phyloP scores from a whole-genome alignment of 768 basidiomycete species.

The Boletus pseudo-olivaceus region DNA sequence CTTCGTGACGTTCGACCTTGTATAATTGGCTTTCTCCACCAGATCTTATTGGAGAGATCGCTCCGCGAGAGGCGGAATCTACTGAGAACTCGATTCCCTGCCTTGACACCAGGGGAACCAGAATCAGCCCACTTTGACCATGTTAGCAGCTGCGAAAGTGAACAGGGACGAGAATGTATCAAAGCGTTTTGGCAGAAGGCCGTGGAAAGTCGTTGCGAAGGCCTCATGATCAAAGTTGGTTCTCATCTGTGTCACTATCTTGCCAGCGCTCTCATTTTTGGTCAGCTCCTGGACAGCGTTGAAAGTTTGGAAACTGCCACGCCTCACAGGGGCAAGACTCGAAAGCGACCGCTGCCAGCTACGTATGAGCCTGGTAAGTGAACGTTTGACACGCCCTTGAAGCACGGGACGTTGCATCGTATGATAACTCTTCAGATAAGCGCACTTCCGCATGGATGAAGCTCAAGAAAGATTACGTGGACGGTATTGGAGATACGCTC shows the following conservation, averaged over 20 bases:
- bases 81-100: conserved; percentile 60
- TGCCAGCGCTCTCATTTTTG: conserved; percentile 7
- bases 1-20: not conserved
- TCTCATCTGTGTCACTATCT: not conserved
- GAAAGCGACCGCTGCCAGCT: conserved; percentile 70
- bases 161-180: conserved; percentile 56
- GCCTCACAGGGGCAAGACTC: conserved; percentile 35
- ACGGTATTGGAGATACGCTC: conserved; percentile 70
- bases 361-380: conserved; percentile 75
- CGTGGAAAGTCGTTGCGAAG: conserved; percentile 77
- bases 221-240: conserved; percentile 87
- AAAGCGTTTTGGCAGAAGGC: conserved; percentile 75
- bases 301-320: conserved; percentile 34
- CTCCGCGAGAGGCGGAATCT: conserved; percentile 70
- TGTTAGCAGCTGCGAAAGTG: conserved; percentile 69
- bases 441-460: conserved; percentile 87
- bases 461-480: conserved; percentile 89
- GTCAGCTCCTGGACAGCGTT: conserved; percentile 63
- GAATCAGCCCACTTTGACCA: conserved; percentile 63
- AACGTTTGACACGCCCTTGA: not conserved
- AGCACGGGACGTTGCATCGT: not conserved
- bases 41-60: conserved; percentile 66
- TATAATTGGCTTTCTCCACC: conserved; percentile 3
- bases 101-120: conserved; percentile 41
- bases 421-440: conserved; percentile 51